phyloP scores from a whole-genome alignment of 176 grass and related monocot species.

The Bonia amplexicaulis region DNA sequence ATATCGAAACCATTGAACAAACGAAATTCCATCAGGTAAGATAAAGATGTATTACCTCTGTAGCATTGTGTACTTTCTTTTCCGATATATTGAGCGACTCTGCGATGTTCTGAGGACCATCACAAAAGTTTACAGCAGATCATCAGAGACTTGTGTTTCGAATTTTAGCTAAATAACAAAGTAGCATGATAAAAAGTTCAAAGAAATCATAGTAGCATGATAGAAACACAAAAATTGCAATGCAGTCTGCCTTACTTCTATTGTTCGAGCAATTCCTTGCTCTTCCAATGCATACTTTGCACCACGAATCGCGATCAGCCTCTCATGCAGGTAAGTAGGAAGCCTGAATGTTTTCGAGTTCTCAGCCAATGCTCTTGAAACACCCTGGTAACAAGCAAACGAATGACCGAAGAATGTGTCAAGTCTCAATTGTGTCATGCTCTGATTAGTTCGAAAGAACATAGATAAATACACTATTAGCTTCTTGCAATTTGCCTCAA shows the following conservation, averaged over 20 bases:
- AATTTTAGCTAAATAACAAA: neutral
- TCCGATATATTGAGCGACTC: constrained; percentile 64
- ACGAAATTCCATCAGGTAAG: neutral
- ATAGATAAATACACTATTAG: neutral
- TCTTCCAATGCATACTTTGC: constrained; percentile 74
- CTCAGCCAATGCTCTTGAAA: constrained; percentile 77
- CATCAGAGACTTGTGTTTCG: neutral
- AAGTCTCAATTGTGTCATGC: neutral
- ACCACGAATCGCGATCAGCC: constrained; percentile 59
- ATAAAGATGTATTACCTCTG: constrained; percentile 38
- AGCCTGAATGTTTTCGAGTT: constrained; percentile 81
- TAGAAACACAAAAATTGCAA: neutral
- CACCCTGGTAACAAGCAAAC: constrained; percentile 53
- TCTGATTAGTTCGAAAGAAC: neutral
- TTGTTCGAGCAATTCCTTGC: constrained; percentile 75
- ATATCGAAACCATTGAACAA: constrained; percentile 1
- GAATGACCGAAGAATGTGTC: neutral
- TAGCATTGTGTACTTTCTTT: constrained; percentile 84
- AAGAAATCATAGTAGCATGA: neutral
- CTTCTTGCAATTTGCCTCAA: neutral
- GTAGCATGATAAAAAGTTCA: neutral
- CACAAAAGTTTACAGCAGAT: neutral
- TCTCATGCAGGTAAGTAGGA: constrained; percentile 84
- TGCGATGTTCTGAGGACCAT: constrained; percentile 70
- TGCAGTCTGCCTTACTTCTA: constrained; percentile 46